Base-by-base conservation (phyloP, 2,329 filamentous ascomycete genomes). In the Orbilia oligospora region DNA sequence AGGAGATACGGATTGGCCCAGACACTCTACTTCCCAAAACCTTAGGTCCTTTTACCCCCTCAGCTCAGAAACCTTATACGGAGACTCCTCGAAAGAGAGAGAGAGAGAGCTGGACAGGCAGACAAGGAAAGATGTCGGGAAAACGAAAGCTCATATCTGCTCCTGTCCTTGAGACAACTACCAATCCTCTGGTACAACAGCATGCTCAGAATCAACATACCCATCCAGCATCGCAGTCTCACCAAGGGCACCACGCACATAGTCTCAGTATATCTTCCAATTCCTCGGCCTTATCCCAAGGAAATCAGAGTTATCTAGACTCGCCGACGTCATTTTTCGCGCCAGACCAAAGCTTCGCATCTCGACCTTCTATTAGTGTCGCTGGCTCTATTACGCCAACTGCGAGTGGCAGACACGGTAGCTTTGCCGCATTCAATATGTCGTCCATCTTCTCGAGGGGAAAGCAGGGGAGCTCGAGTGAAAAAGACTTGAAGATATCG, bases 351-450 rank as follows among this genome's bases (percentile, higher is more conserved):
- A 51, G 38, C 30, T 36, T 53, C 36, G 22, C 55, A 33, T n/a
- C 33, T 22, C 30, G 27, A 14, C 51, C 53, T 41, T 61, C 71
- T 9, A 38, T 56, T n/a, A 61, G 49, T 12, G 61, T 44, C 18
- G 38, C 63, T 48, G 71, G 71, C 12, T 69, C 64, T n/a, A 16
- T 69, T 5, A 75, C 71, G 14, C 71, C 71, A 30, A 73, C 72
- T 6, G 65, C 68, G 6, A 53, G 49, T 24, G 41, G 49, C 1
- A 71, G 67, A 38, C 61, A 71, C 44, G 46, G 58, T 18, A 70
- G 61, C 41, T 77, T 77, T 44, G 58, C 49, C 9, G 58, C 49
- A 4, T 77, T 77, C 44, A 77, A 77, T 51, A 68, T 77, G 73
- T 71, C 73, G 24, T 71, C 73, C 33, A 48, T 77, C 9, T 77